Base-by-base conservation (phyloP, 306 rosid genomes). In the Coriaria nepalensis region DNA sequence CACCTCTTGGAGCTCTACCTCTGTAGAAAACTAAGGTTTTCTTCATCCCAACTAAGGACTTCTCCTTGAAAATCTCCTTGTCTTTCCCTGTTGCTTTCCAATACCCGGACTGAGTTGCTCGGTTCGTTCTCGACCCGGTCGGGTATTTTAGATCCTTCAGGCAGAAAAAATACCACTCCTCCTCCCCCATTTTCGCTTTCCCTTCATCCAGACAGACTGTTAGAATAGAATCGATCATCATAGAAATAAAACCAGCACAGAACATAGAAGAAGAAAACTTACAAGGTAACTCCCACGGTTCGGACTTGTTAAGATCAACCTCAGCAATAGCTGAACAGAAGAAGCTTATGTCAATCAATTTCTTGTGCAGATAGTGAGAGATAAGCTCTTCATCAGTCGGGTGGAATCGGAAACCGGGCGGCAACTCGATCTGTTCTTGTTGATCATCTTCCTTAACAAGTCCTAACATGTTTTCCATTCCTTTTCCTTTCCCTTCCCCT, bases 41-140 rank as follows among this genome's bases (percentile, higher is more conserved):
- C 79, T 92, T 85, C 98, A 92, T 85, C 6, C 98, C 98, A 45
- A 92, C 98, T 9, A 85, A 68, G 7, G 77, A 71, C 72, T 79
- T 92, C 2, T 80, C 93, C 57, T 69, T 77, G 78, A 75, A 78
- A 62, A 92, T 92, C 44, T 92, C 98, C 43, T 64, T 92, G 44
- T 92, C 98, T 68, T 92, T 92, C 40, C 98, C 98, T 0, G 98
- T 92, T 10, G 98, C 98, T 37, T 92, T 92, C 98, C 98, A 92
- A 50, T 92, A 92, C 6, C 98, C 98, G 8, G 93, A 73, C 65
- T 75, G 93, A 5, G 98, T 92, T 2, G 98, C 98, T 32, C 98
- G 75, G 72, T 92, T 92, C 2, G 98, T 92, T 49, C 98, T 77
- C 66, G 82, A 64, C 2, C 98, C 98, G 10, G 96, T 92, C 47